phyloP scores from a whole-genome alignment of 2,329 filamentous ascomycete genomes.

The Penicillium sp. region DNA sequence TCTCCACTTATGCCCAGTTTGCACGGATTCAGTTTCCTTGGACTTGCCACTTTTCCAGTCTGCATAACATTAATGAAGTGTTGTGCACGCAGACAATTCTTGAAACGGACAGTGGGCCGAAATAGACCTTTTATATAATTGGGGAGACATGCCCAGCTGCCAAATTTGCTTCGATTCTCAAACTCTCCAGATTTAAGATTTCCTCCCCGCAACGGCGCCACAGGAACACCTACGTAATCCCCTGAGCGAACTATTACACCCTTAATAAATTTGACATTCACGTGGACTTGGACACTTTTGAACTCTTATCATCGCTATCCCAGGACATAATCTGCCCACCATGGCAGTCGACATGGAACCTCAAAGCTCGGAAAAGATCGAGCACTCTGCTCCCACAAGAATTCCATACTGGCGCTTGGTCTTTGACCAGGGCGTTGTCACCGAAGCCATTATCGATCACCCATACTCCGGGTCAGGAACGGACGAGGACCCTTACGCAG shows the following conservation, averaged over 20 bases:
- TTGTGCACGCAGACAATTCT: neutral
- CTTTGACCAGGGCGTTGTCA: constrained; percentile 57
- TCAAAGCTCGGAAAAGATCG: constrained; percentile 27
- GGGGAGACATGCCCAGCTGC: neutral
- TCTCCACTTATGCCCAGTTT: neutral
- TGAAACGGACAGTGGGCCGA: neutral
- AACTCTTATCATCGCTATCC: neutral
- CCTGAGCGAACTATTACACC: too few relatives aligned
- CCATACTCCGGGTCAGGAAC: constrained; percentile 62
- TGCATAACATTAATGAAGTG: neutral
- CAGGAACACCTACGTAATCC: neutral
- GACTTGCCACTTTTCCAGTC: neutral
- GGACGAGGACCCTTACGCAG: constrained; percentile 61
- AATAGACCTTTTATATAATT: neutral
- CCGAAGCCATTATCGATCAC: constrained; percentile 54
- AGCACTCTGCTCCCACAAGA: constrained; percentile 27
- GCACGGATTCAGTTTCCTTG: neutral
- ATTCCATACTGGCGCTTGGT: constrained; percentile 52
- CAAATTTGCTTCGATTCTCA: neutral
- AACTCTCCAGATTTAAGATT: neutral
- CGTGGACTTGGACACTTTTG: neutral
- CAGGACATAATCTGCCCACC: constrained; percentile 11
- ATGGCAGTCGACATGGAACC: constrained; percentile 29
- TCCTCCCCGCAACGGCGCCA: neutral
- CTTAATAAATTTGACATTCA: too few relatives aligned